Percentiles rank a stretch among this genome's conserved stretches.
These are phyloP conservation scores for Arctostaphylos glauca DNA, from an alignment of 148 eudicot species.

Conservation along the genomic window DNA sequence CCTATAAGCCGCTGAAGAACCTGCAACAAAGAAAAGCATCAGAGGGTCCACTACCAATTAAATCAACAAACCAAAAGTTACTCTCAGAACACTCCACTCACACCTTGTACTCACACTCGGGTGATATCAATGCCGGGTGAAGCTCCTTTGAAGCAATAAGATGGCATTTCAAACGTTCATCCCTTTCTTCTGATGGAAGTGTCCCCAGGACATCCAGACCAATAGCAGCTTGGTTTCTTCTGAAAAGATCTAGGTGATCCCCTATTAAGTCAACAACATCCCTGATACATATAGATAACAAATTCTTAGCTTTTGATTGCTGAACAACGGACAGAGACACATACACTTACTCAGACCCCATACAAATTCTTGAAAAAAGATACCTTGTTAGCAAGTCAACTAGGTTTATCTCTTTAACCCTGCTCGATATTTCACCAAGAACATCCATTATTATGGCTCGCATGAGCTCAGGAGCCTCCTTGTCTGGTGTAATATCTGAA, in stretches of 20 bases:
- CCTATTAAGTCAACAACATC: constrained; percentile 82
- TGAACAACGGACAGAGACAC: background rate
- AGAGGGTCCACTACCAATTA: constrained; percentile 21
- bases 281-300: constrained; percentile 45
- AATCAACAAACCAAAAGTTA: constrained; percentile 12
- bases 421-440: constrained; percentile 83
- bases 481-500: constrained; percentile 86
- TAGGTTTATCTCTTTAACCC: constrained; percentile 83
- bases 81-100: constrained; percentile 39
- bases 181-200: constrained; percentile 93
- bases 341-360: background rate
- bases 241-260: constrained; percentile 80
- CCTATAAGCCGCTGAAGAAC: constrained; percentile 78
- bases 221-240: constrained; percentile 86
- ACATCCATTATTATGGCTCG: constrained; percentile 73
- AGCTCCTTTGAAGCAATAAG: constrained; percentile 82
- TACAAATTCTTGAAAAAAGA: background rate
- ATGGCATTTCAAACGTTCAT: constrained; percentile 89
- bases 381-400: constrained; percentile 95
- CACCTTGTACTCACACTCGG: constrained; percentile 99
- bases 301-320: constrained; percentile 16
- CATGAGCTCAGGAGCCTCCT: constrained; percentile 85
- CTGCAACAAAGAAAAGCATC: constrained; percentile 35
- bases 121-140: constrained; percentile 88
- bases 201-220: constrained; percentile 94